These are phyloP conservation scores for Polyporus tsugae DNA, from an alignment of 1,284 basidiomycete genomes.

Conservation along the genomic window DNA sequence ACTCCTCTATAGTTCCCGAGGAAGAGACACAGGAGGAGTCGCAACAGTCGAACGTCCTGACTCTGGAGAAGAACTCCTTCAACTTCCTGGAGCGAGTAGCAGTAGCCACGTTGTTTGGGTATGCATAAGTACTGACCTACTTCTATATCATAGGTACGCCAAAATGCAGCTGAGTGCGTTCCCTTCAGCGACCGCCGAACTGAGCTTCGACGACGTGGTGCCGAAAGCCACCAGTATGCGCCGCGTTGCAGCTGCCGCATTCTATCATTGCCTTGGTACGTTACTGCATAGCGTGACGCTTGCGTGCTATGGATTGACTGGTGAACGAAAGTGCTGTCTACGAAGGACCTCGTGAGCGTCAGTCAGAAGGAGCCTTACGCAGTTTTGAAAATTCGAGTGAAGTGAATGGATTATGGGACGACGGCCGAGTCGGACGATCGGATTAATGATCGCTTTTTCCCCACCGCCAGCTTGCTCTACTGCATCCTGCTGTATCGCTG, in stretches of 20 bases:
- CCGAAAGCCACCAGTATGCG: conserved; percentile 70
- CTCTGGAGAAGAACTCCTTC: conserved; percentile 76
- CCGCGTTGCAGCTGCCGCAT: conserved; percentile 78
- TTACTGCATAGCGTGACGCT: conserved; percentile 11
- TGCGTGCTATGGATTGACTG: neutral
- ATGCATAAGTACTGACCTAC: neutral
- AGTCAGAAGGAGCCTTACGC: conserved; percentile 64
- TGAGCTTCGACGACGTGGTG: conserved; percentile 72
- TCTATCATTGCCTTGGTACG: conserved; percentile 84
- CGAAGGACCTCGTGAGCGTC: conserved; percentile 66
- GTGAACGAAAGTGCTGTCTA: conserved; percentile 61
- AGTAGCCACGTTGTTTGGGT: conserved; percentile 32
- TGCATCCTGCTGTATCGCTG: neutral
- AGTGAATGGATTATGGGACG: conserved; percentile 29
- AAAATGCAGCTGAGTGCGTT: conserved; percentile 76
- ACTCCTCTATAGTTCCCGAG: conserved; percentile 39
- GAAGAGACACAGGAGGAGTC: conserved; percentile 53
- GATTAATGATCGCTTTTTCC: neutral
- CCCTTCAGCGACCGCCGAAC: conserved; percentile 50
- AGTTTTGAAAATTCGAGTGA: conserved; percentile 50
- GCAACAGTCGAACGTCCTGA: conserved; percentile 61
- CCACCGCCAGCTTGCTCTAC: neutral
- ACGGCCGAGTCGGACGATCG: neutral
- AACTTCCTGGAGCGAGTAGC: conserved; percentile 77
- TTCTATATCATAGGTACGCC: conserved; percentile 60